Conservation (phyloP, 1,284 basidiomycete genomes). For the Trichosporon sp. region DNA sequence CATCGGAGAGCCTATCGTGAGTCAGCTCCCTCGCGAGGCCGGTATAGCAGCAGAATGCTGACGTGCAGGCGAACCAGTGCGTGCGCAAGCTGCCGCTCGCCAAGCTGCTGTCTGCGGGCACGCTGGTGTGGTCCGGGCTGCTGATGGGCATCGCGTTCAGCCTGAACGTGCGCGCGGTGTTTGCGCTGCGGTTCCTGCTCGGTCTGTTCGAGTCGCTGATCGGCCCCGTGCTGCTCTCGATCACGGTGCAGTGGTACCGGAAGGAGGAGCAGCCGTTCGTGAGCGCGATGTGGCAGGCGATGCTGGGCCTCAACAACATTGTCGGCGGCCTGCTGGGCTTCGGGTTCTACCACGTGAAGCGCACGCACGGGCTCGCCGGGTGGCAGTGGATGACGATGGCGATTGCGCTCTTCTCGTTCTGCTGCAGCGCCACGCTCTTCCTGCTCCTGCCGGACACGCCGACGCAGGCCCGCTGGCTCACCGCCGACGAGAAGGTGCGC, state of each 20-base stretch:
- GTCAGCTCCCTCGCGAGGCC: background rate
- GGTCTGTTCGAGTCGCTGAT: constrained; percentile 37
- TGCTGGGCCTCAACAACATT: constrained; percentile 16
- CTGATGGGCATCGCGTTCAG: constrained; percentile 66
- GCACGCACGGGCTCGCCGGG: constrained; percentile 13
- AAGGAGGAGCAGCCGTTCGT: constrained; percentile 25
- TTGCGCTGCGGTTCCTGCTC: constrained; percentile 26
- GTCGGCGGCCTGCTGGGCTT: constrained; percentile 11
- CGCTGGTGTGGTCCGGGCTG: constrained; percentile 28
- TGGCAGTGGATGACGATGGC: constrained; percentile 37
- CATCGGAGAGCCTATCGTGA: constrained; percentile 29
- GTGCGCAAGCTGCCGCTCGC: constrained; percentile 30
- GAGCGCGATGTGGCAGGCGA: constrained; percentile 6
- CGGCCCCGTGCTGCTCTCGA: constrained; percentile 25
- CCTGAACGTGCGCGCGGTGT: constrained; percentile 60
- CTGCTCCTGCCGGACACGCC: constrained; percentile 35
- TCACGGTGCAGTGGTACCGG: constrained; percentile 30
- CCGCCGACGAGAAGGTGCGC: constrained; percentile 27
- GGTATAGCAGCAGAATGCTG: background rate
- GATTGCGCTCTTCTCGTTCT: constrained; percentile 21
- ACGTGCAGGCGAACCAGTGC: constrained; percentile 31
- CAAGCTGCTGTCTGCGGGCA: constrained; percentile 27
- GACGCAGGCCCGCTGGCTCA: constrained; percentile 29
- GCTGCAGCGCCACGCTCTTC: constrained; percentile 19
- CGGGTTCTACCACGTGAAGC: constrained; percentile 1